Conservation (phyloP, 495 filamentous ascomycete species). For the Melanomma pulvis-pyrius region DNA sequence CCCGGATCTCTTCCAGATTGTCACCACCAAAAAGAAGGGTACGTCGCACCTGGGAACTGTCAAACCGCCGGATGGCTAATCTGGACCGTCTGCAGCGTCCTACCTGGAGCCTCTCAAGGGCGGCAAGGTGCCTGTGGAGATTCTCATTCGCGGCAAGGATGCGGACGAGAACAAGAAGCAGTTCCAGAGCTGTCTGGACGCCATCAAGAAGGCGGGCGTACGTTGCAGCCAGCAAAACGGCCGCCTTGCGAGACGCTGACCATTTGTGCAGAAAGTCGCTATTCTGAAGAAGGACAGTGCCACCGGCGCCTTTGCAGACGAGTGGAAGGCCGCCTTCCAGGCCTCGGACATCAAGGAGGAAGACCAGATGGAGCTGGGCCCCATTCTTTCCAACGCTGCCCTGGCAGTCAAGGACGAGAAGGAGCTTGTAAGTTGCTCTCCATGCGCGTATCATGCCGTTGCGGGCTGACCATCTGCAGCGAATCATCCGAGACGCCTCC, state of each 20-base stretch:
- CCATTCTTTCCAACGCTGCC: slow-evolving; percentile 76
- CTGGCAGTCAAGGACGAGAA: slow-evolving; percentile 96
- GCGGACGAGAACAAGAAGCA: slow-evolving; percentile 83
- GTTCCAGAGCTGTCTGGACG: slow-evolving; percentile 76
- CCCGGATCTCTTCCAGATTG: slow-evolving; percentile 79
- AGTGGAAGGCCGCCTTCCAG: slow-evolving; percentile 81
- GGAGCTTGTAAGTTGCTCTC: slow-evolving; percentile 65
- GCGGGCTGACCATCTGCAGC: slow-evolving; percentile 48
- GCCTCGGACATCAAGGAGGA: slow-evolving; percentile 74
- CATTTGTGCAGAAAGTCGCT: slow-evolving; percentile 78
- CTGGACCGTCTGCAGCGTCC: slow-evolving; percentile 62
- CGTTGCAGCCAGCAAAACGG: slow-evolving; percentile 40
- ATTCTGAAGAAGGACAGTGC: slow-evolving; percentile 80
- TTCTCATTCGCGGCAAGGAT: slow-evolving; percentile 88
- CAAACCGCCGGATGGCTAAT: slow-evolving; percentile 17
- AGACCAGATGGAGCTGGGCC: slow-evolving; percentile 85
- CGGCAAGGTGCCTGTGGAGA: slow-evolving; percentile 86
- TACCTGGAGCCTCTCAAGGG: slow-evolving; percentile 91
- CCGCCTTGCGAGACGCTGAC: slow-evolving; percentile 27
- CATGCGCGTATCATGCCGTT: not conserved
- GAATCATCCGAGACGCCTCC: slow-evolving; percentile 88
- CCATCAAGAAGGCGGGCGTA: slow-evolving; percentile 86
- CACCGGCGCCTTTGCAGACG: slow-evolving; percentile 87
- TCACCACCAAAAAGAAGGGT: slow-evolving; percentile 98
- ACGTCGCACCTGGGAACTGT: slow-evolving; percentile 36